Evolutionary conservation across 495 filamentous ascomycete species (phyloP).

Genomic region (Durotheca rogersii): DNA sequence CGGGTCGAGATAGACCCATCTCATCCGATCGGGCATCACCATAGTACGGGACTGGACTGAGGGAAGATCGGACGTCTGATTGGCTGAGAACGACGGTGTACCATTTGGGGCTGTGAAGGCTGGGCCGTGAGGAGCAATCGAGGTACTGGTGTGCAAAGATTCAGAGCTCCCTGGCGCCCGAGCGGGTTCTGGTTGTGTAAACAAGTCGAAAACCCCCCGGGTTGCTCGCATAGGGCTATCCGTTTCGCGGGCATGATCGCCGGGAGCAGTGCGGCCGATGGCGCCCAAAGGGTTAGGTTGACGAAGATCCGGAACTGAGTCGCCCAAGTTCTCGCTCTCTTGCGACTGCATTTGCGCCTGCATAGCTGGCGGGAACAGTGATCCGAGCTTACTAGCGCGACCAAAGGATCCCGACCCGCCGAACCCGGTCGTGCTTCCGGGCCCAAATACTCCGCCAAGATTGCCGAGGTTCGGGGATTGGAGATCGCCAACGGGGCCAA

Average conservation of each 20-base stretch:
- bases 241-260: constrained; percentile 51
- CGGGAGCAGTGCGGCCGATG: constrained; percentile 56
- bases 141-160: constrained; percentile 31
- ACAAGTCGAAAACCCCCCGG: constrained; percentile 57
- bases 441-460: constrained; percentile 54
- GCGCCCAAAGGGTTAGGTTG: constrained; percentile 54
- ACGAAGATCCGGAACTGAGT: constrained; percentile 53
- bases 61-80: constrained; percentile 55
- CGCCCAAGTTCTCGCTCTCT: constrained; percentile 51
- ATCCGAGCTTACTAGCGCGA: constrained; percentile 79
- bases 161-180: constrained; percentile 40
- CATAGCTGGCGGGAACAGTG: constrained; percentile 83
- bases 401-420: constrained; percentile 62
- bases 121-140: constrained; percentile 37
- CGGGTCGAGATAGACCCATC: constrained; percentile 97
- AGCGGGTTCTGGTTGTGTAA: constrained; percentile 40
- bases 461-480: constrained; percentile 71
- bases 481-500: constrained; percentile 67
- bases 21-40: constrained; percentile 99
- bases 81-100: constrained; percentile 27
- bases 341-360: constrained; percentile 81
- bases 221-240: constrained; percentile 63
- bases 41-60: constrained; percentile 78
- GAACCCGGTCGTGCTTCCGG: constrained; percentile 42
- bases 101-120: constrained; percentile 39